Evolutionary conservation across 192 early-diverging fungal species (phyloP).

Genomic region (Backusella australiensis): DNA sequence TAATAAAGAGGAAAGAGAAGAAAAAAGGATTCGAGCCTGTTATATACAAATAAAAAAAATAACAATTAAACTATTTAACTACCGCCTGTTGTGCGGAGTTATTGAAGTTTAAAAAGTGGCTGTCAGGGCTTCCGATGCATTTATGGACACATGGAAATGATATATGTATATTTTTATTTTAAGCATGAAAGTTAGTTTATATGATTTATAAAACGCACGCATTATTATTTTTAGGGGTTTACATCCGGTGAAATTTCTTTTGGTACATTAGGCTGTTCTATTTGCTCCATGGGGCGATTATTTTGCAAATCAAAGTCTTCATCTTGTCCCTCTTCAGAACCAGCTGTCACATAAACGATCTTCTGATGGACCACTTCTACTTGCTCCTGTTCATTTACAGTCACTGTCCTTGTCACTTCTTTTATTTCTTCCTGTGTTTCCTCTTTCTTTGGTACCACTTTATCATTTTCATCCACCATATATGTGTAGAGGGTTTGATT

Average conservation of each 20-base stretch:
- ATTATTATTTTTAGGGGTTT: background rate
- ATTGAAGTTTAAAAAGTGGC: background rate
- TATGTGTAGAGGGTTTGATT: background rate
- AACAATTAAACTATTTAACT: background rate
- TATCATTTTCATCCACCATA: background rate
- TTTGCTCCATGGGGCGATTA: background rate
- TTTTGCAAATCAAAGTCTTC: background rate
- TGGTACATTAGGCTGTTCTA: background rate
- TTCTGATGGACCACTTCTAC: background rate
- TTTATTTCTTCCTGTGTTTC: background rate
- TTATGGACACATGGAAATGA: background rate
- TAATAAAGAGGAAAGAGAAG: background rate
- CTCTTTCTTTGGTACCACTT: background rate
- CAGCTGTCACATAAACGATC: background rate
- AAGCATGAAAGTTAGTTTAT: background rate
- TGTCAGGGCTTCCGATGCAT: slow-evolving; percentile 3
- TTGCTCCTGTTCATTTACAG: background rate
- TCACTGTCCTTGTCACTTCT: background rate
- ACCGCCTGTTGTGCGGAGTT: background rate
- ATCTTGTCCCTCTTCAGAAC: background rate
- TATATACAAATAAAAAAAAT: background rate
- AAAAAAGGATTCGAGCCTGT: background rate
- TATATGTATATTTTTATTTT: slow-evolving; percentile 2
- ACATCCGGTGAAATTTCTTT: background rate
- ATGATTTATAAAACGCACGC: background rate